A percentile compares a stretch with the other conserved stretches of the same genome.
phyloP scores from a whole-genome alignment of 2,329 filamentous ascomycete species.

The Neonectria coccinea region DNA sequence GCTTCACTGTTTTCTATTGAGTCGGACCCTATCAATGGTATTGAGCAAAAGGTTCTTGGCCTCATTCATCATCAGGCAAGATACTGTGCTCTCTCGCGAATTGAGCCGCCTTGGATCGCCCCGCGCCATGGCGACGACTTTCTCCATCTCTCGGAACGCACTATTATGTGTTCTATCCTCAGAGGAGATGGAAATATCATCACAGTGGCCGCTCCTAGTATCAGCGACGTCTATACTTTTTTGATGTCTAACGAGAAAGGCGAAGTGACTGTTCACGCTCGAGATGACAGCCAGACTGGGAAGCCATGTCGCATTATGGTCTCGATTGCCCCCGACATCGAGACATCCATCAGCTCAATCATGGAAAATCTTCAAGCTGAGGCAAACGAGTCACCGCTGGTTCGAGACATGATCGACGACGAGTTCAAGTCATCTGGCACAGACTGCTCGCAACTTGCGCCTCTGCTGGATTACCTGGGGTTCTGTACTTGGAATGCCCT shows the following conservation, averaged over 20 bases:
- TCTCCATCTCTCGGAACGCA: background rate
- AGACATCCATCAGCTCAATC: constrained; percentile 1
- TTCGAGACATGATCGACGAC: background rate
- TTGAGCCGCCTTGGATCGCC: constrained; percentile 4
- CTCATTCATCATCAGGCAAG: background rate
- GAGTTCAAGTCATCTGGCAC: background rate
- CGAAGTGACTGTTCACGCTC: background rate
- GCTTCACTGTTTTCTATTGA: background rate
- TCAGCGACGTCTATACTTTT: background rate
- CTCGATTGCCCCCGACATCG: background rate
- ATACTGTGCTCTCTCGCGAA: constrained; percentile 9
- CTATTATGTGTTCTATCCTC: constrained; percentile 2
- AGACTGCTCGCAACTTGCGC: background rate
- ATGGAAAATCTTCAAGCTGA: constrained; percentile 1
- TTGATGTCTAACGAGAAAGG: constrained; percentile 6
- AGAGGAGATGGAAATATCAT: constrained; percentile 5
- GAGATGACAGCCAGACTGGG: background rate
- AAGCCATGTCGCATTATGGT: background rate
- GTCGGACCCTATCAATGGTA: background rate
- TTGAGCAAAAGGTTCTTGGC: background rate
- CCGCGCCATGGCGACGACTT: too few species aligned
- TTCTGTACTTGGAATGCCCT: constrained; percentile 84
- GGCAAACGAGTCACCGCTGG: background rate
- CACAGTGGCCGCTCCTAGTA: background rate
- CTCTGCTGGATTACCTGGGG: constrained; percentile 21